Evolutionary conservation across 2,329 filamentous ascomycete species (phyloP).

Genomic region (Penicillium hordei): DNA sequence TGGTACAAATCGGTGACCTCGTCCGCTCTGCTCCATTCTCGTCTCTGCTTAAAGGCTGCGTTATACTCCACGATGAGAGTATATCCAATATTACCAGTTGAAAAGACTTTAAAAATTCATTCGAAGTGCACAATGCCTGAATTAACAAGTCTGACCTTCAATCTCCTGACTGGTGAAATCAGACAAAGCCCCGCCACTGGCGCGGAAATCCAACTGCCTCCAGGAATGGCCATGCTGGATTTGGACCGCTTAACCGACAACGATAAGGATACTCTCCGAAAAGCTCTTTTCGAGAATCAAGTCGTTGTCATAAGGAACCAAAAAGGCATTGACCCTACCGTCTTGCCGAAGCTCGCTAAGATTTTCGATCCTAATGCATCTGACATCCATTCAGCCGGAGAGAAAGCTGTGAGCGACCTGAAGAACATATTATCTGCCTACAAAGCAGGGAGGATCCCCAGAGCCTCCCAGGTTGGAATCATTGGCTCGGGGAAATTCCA

Average conservation of each 20-base stretch:
- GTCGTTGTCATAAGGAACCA: conserved; percentile 10
- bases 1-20: not conserved
- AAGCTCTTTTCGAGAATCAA: conserved; percentile 8
- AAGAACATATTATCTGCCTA: conserved; percentile 12
- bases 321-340: conserved; percentile 10
- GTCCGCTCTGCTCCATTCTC: not conserved
- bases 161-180: not conserved
- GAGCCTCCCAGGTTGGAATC: conserved; percentile 10
- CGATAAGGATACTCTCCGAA: conserved; percentile 7
- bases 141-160: not conserved
- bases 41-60: not conserved
- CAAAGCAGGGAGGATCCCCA: conserved; percentile 11
- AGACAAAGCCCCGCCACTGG: conserved; percentile 10
- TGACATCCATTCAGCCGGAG: conserved; percentile 10
- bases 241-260: not conserved
- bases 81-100: not conserved
- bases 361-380: conserved; percentile 10
- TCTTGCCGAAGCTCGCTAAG: conserved; percentile 8
- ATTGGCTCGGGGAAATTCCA: conserved; percentile 10
- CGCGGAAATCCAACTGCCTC: conserved; percentile 7
- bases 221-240: conserved; percentile 6
- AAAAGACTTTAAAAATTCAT: not conserved
- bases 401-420: conserved; percentile 13
- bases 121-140: not conserved
- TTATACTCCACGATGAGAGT: not conserved